Percentiles rank a stretch among this genome's conserved stretches.
These are phyloP conservation scores for Oryza glaberrima DNA, from an alignment of 176 grass and related monocot species.

Conservation along the genomic window DNA sequence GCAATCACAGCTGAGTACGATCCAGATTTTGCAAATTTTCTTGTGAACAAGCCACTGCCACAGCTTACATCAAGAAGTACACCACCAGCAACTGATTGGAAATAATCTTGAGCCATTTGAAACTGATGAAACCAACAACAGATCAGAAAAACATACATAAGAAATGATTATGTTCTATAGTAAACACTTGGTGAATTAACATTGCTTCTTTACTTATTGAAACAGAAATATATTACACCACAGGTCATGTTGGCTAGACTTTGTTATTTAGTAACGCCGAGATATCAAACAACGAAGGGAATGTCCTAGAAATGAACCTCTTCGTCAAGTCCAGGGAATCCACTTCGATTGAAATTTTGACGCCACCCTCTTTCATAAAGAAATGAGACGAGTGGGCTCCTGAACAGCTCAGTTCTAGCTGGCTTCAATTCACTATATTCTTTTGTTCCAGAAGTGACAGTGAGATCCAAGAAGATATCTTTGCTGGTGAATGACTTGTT, in stretches of 20 bases:
- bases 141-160: slow-evolving; percentile 25
- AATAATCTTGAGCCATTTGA: slow-evolving; percentile 94
- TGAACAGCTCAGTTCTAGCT: slow-evolving; percentile 92
- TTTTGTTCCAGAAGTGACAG: slow-evolving; percentile 84
- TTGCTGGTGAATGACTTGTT: slow-evolving; percentile 88
- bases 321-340: slow-evolving; percentile 93
- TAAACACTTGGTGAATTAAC: neutral
- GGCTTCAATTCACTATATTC: slow-evolving; percentile 84
- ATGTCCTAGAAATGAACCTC: slow-evolving; percentile 53
- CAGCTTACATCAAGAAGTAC: slow-evolving; percentile 89
- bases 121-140: slow-evolving; percentile 64
- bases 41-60: slow-evolving; percentile 90
- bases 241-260: neutral
- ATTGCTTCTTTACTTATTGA: neutral
- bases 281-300: neutral
- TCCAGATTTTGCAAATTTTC: slow-evolving; percentile 85
- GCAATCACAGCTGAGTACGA: slow-evolving; percentile 84
- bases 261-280: neutral
- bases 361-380: slow-evolving; percentile 99
- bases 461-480: slow-evolving; percentile 88
- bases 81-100: slow-evolving; percentile 68
- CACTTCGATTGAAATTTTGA: slow-evolving; percentile 87
- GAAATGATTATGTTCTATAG: neutral
- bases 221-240: neutral
- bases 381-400: slow-evolving; percentile 82